A percentile compares a stretch with the other conserved stretches of the same genome.
Evolutionary conservation across 208 protist genomes (phyloP).

Genomic region (Blastocrithidia nonstop): DNA sequence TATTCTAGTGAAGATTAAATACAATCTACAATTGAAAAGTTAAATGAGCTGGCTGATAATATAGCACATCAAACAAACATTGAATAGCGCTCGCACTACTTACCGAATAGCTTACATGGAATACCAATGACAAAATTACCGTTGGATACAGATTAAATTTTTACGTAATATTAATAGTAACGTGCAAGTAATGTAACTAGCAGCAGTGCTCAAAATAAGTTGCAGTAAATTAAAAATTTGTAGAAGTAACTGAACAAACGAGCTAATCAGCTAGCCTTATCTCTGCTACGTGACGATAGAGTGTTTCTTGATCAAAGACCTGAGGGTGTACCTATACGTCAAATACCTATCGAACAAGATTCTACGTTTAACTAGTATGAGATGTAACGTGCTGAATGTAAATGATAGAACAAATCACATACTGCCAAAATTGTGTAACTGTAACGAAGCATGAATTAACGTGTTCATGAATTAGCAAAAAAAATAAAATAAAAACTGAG

Average conservation of each 20-base stretch:
- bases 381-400: slow-evolving; percentile 24
- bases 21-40: too few relatives aligned
- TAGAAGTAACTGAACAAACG: slow-evolving; percentile 3
- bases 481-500: slow-evolving; percentile 25
- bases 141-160: slow-evolving; percentile 30
- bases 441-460: slow-evolving; percentile 17
- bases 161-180: slow-evolving; percentile 13
- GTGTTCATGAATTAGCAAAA: slow-evolving; percentile 25
- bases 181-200: slow-evolving; percentile 10
- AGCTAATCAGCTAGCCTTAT: neutral
- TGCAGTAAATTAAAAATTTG: slow-evolving; percentile 7
- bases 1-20: too few relatives aligned
- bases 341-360: slow-evolving; percentile 22
- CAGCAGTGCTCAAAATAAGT: slow-evolving; percentile 25
- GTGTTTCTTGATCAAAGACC: slow-evolving; percentile 10
- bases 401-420: slow-evolving; percentile 21
- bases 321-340: slow-evolving; percentile 18
- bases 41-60: slow-evolving; percentile 50
- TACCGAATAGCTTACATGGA: slow-evolving; percentile 18
- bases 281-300: slow-evolving; percentile 13
- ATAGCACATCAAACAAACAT: slow-evolving; percentile 52
- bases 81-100: slow-evolving; percentile 36
- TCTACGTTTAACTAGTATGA: slow-evolving; percentile 15
- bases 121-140: slow-evolving; percentile 31
- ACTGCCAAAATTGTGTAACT: neutral